Conservation (phyloP, 2,329 filamentous ascomycete genomes). For the Penicillium decumbens region DNA sequence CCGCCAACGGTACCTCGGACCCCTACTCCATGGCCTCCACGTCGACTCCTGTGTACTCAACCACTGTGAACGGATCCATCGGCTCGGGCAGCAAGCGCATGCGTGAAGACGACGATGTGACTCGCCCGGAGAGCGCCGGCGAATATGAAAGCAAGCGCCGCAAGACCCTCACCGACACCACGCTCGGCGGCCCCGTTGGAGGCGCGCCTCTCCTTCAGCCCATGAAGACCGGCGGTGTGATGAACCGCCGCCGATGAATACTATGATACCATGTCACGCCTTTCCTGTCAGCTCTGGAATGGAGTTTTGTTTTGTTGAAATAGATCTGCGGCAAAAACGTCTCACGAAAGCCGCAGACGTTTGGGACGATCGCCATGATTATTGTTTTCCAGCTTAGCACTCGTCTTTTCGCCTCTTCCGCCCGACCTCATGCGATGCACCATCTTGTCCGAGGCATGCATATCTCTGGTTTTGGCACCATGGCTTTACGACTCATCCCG, state of each 20-base stretch:
- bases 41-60: conserved; percentile 50
- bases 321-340: conserved; percentile 15
- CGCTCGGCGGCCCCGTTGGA: conserved; percentile 45
- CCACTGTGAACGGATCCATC: conserved; percentile 63
- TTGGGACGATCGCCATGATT: conserved; percentile 7
- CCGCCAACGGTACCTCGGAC: conserved; percentile 64
- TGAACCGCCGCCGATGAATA: conserved; percentile 37
- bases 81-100: conserved; percentile 54
- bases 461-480: conserved; percentile 1
- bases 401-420: background rate
- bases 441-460: conserved; percentile 1
- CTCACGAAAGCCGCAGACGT: conserved; percentile 7
- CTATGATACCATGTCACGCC: background rate
- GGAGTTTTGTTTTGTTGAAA: conserved; percentile 21
- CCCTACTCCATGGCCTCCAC: conserved; percentile 66
- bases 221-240: conserved; percentile 43
- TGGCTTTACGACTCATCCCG: background rate
- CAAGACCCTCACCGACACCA: conserved; percentile 66
- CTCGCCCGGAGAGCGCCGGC: conserved; percentile 58
- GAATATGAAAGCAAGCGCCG: conserved; percentile 68
- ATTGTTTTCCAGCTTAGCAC: conserved; percentile 7
- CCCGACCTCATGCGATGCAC: background rate
- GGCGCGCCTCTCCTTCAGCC: conserved; percentile 40
- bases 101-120: conserved; percentile 61
- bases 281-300: conserved; percentile 5